Evolutionary conservation across 495 filamentous ascomycete genomes (phyloP).

Genomic region (Neohortaea acidophila): DNA sequence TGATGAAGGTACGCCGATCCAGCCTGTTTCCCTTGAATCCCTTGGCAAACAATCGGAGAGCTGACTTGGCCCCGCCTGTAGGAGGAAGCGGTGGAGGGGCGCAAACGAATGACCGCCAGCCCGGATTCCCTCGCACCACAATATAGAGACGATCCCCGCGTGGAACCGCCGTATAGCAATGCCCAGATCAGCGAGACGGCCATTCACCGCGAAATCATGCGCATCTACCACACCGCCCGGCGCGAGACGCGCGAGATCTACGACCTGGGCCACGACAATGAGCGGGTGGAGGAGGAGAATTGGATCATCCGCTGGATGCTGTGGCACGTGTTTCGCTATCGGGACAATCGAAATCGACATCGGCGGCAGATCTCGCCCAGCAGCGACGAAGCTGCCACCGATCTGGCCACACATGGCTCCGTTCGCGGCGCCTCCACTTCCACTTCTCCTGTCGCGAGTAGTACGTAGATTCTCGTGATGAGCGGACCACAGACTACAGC

Average conservation of each 20-base stretch:
- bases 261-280: constrained; percentile 20
- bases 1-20: constrained; percentile 21
- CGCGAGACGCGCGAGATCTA: constrained; percentile 18
- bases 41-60: background rate
- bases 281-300: constrained; percentile 23
- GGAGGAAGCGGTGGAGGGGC: constrained; percentile 23
- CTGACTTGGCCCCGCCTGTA: constrained; percentile 8
- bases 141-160: constrained; percentile 6
- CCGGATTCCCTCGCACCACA: constrained; percentile 16
- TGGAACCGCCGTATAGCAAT: constrained; percentile 21
- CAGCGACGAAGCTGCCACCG: background rate
- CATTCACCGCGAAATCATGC: constrained; percentile 22
- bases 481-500: too few relatives aligned
- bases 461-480: too few relatives aligned
- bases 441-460: too few relatives aligned
- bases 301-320: constrained; percentile 28
- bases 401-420: too few relatives aligned
- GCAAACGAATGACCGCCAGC: constrained; percentile 19
- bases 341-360: constrained; percentile 22
- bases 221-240: constrained; percentile 16
- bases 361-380: constrained; percentile 2
- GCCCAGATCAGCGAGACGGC: constrained; percentile 25
- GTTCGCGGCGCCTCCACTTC: too few relatives aligned
- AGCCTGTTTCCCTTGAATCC: background rate
- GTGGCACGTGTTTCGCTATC: constrained; percentile 30